Base-by-base conservation (phyloP, 164 flowering plant genomes). In the Taxillus chinensis region DNA sequence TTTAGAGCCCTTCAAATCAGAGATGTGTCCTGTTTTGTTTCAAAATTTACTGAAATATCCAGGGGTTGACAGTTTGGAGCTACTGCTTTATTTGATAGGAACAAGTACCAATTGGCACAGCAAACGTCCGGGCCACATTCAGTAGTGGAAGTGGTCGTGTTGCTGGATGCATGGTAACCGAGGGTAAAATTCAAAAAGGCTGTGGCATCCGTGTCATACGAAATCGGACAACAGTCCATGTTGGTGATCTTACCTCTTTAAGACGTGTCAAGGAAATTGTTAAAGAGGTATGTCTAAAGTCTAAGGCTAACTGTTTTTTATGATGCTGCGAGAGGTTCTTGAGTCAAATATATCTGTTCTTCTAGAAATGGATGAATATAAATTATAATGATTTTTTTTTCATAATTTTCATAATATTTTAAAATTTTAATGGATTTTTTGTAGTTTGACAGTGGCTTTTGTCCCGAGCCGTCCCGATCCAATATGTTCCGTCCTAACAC, bases 111-210 rank as follows among this genome's bases (percentile, higher is more conserved):
- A 83, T 89, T 67, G 98, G 95, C 62, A 69, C 79, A 62, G 98
- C 92, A 8, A 90, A 83, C 67, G 87, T 92, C 43, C 81, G 91
- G 17, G 92, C 96, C 4, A 68, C 75, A 43, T 92, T 89, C 66
- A 87, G 85, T 73, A 87, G 95, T 73, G 96, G 96, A 59, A 92
- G 96, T 75, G 91, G 95, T 62, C 91, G 86, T 64, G 87, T 83
- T 77, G 96, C 93, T 71, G 98, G 98, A 65, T 92, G 98, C 78
- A 87, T 89, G 90, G 85, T 89, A 53, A 78, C 80, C 11, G 95
- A 87, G 59, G 98, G 98, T 59, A 89, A 86, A 68, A 61, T 89
- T 7, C 79, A 73, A 66, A 86, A 83, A 72, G 89, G 78, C 62
- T 89, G 91, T 75, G 92, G 92, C 41, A 67, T 89, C 66, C 83